Base-by-base conservation (phyloP, 768 basidiomycete genomes). In the Hericium erinaceus region DNA sequence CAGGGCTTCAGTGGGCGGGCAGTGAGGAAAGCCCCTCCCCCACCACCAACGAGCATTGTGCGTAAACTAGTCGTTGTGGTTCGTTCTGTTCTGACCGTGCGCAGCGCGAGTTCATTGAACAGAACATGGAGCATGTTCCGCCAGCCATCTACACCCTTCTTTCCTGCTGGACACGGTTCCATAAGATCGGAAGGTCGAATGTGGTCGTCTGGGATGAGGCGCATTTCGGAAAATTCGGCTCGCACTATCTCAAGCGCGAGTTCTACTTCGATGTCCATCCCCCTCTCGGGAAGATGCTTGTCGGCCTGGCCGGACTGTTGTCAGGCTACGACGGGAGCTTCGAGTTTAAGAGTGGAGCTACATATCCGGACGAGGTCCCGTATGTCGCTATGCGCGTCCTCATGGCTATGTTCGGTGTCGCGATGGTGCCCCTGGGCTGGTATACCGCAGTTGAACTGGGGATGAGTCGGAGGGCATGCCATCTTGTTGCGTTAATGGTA, bases 181-280 rank as follows among this genome's bases (percentile, higher is more conserved):
- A 95, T 76, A 81, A 86, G 64, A 99, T 99, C 50, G 95, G 97
- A 12, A 81, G 84, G 57, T 80, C 90, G 38, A 80, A 87, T 66
- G 68, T 80, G 61, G 95, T 99, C 71, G 84, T 98, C 58, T 98
- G 95, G 97, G 97, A 99, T 71, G 97, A 99, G 77, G 95, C 97
- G 40, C 97, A 99, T 72, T 99, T 98, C 72, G 97, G 97, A 64
- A 98, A 99, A 74, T 98, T 99, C 73, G 97, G 92, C 53, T 92
- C 92, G 53, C 88, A 98, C 72, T 98, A 99, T 72, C 84, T 99
- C 72, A 97, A 98, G 72, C 89, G 94, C 67, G 93, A 97, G 70
- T 98, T 98, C 74, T 98, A 98, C 77, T 98, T 98, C 70, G 97
- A 99, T 67, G 97, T 98, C 26, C 97, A 99, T 66, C 97, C 97